These are phyloP conservation scores for Begonia masoniana DNA, from an alignment of 306 rosid species.

Conservation along the genomic window DNA sequence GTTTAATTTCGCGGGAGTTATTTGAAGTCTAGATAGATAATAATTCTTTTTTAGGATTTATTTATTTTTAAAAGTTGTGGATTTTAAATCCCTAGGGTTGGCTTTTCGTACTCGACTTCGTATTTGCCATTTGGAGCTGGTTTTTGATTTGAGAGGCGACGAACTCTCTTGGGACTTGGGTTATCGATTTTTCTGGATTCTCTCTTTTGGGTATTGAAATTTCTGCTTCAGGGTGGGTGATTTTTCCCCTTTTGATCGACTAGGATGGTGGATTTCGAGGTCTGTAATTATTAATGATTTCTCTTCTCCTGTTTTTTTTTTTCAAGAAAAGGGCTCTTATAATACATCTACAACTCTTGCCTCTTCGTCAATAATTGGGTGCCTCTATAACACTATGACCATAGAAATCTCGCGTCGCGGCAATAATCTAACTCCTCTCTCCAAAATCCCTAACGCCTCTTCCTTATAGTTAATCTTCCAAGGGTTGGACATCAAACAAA, in stretches of 20 bases:
- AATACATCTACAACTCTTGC: too few relatives aligned
- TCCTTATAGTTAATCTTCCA: too few relatives aligned
- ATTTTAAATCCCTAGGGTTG: constrained; percentile 42
- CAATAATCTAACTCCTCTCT: too few relatives aligned
- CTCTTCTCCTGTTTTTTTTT: too few relatives aligned
- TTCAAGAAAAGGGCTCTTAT: too few relatives aligned
- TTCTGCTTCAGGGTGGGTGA: constrained; percentile 18
- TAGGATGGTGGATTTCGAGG: constrained; percentile 5
- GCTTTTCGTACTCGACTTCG: constrained; percentile 25
- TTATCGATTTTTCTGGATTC: constrained; percentile 24
- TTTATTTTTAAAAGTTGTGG: constrained; percentile 18
- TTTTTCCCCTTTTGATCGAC: constrained; percentile 10
- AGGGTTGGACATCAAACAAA: too few relatives aligned
- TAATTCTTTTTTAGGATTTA: constrained; percentile 8
- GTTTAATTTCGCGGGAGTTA: too few relatives aligned
- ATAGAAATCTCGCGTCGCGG: too few relatives aligned
- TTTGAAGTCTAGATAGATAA: constrained; percentile 11
- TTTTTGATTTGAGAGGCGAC: constrained; percentile 22
- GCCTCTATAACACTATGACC: too few relatives aligned
- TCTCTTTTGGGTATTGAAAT: constrained; percentile 18
- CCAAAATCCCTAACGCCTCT: too few relatives aligned
- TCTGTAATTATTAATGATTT: constrained; percentile 15
- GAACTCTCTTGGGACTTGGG: constrained; percentile 27
- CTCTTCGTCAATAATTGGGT: too few relatives aligned
- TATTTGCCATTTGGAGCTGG: constrained; percentile 11